These are phyloP conservation scores for Phytophthora hibernalis DNA, from an alignment of 352 stramenopile species.

Conservation along the genomic window DNA sequence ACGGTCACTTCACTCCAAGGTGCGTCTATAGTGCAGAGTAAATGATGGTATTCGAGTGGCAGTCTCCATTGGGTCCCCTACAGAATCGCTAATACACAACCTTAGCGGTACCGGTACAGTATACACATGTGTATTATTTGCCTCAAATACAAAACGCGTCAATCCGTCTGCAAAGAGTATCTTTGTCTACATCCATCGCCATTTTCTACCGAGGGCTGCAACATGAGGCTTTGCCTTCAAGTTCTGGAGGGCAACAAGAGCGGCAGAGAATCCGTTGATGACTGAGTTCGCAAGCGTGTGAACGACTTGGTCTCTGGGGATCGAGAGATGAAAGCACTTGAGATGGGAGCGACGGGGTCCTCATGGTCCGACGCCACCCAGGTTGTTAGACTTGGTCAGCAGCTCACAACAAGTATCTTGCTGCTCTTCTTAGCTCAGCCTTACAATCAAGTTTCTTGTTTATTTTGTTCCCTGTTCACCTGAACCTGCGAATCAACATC, in stretches of 20 bases:
- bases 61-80: no score
- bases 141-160: neutral
- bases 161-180: neutral
- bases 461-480: constrained; percentile 8
- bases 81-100: no score
- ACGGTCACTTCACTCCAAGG: neutral
- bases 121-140: neutral
- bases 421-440: constrained; percentile 2
- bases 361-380: neutral
- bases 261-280: constrained; percentile 8
- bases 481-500: neutral
- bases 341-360: constrained; percentile 2
- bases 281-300: constrained; percentile 13
- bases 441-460: constrained; percentile 7
- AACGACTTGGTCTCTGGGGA: constrained; percentile 4
- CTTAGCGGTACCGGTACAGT: no score
- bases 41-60: no score
- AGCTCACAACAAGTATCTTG: constrained; percentile 16
- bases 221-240: constrained; percentile 27
- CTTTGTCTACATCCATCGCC: neutral
- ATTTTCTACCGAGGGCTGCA: constrained; percentile 1
- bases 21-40: neutral
- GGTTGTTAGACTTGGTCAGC: neutral
- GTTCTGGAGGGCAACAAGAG: constrained; percentile 18
- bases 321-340: neutral